These are phyloP conservation scores for Pseudogymnoascus sp. DNA, from an alignment of 2,329 filamentous ascomycete genomes.

Conservation along the genomic window DNA sequence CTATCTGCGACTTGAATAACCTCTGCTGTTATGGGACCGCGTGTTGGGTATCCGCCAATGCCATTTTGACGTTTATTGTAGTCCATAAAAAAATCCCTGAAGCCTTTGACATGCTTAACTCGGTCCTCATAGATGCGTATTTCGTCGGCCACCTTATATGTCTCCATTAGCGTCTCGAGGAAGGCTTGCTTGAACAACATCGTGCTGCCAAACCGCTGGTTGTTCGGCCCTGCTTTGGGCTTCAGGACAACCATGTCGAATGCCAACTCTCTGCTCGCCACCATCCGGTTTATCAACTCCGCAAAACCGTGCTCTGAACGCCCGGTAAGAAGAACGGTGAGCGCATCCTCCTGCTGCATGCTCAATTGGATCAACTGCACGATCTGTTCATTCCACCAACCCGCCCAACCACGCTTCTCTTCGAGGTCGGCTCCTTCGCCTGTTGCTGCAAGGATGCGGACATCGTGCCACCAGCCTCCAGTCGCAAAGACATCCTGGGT, in stretches of 20 bases:
- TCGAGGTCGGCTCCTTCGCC: conserved; percentile 76
- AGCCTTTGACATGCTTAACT: conserved; percentile 63
- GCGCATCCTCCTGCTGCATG: conserved; percentile 73
- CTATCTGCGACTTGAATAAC: conserved; percentile 80
- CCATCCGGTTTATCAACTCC: conserved; percentile 73
- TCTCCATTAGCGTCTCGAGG: conserved; percentile 71
- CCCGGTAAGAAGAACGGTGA: conserved; percentile 82
- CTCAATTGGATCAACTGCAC: conserved; percentile 71
- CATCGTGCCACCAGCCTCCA: conserved; percentile 97
- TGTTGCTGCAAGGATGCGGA: conserved; percentile 73
- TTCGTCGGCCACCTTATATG: conserved; percentile 75
- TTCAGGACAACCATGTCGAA: conserved; percentile 89
- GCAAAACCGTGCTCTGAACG: conserved; percentile 70
- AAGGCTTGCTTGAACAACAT: conserved; percentile 91
- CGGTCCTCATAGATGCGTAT: conserved; percentile 68
- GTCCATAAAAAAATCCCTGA: conserved; percentile 72
- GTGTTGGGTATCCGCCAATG: conserved; percentile 42
- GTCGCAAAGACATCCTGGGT: conserved; percentile 67
- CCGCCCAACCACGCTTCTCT: conserved; percentile 75
- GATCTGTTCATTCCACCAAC: conserved; percentile 95
- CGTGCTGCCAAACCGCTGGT: conserved; percentile 70
- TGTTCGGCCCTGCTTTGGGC: conserved; percentile 70
- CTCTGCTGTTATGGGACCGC: conserved; percentile 63
- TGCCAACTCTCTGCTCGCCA: conserved; percentile 65
- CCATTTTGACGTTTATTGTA: conserved; percentile 56